Evolutionary conservation across 345 rosid species (phyloP).

Genomic region (Cochlearia excelsa): DNA sequence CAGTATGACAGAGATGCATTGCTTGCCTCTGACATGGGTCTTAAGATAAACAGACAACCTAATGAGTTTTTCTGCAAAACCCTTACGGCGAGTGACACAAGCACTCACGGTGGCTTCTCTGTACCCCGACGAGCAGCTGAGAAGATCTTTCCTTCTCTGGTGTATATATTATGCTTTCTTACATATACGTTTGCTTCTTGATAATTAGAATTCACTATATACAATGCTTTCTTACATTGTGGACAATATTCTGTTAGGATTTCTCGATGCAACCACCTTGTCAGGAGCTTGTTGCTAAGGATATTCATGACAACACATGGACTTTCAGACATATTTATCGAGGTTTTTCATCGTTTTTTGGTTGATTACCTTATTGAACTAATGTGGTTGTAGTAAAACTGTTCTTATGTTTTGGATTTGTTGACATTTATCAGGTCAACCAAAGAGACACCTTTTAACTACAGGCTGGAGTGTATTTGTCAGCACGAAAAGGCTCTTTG

Average conservation of each 20-base stretch:
- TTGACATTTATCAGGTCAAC: constrained; percentile 60
- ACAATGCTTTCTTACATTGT: constrained; percentile 23
- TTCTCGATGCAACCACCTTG: constrained; percentile 94
- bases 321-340: constrained; percentile 92
- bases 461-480: constrained; percentile 98
- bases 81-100: constrained; percentile 93
- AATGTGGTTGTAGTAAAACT: not conserved
- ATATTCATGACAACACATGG: constrained; percentile 86
- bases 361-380: not conserved
- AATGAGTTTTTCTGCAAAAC: constrained; percentile 94
- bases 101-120: constrained; percentile 98
- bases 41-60: constrained; percentile 63
- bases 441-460: constrained; percentile 84
- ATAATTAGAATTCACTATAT: not conserved
- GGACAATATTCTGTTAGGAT: constrained; percentile 50
- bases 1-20: constrained; percentile 92
- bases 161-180: constrained; percentile 37
- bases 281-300: constrained; percentile 86
- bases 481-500: constrained; percentile 84
- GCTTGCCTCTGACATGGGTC: constrained; percentile 84
- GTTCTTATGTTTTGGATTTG: constrained; percentile 17
- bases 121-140: constrained; percentile 98
- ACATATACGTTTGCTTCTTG: constrained; percentile 2
- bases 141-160: constrained; percentile 89
- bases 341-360: constrained; percentile 44